These are phyloP conservation scores for Alternaria dauci DNA, from an alignment of 2,329 filamentous ascomycete genomes.

Conservation along the genomic window DNA sequence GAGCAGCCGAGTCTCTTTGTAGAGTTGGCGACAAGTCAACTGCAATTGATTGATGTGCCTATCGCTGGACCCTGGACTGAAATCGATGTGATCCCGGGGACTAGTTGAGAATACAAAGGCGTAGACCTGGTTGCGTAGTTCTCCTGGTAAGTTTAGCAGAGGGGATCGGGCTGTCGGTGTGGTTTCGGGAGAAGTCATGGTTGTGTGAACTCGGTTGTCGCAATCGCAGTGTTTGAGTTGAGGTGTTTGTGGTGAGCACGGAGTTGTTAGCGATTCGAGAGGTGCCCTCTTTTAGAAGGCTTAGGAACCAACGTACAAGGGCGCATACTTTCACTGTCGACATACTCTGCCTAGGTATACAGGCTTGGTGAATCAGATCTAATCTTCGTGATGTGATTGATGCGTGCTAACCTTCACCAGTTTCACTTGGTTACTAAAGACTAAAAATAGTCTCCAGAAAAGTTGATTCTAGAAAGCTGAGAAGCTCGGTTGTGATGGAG, in stretches of 20 bases:
- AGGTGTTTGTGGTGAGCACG: too few relatives aligned
- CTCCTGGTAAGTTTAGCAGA: neutral
- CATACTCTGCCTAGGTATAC: neutral
- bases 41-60: neutral
- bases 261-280: neutral
- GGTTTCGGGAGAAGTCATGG: neutral
- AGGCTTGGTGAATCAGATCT: neutral
- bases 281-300: neutral
- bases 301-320: too few relatives aligned
- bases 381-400: too few relatives aligned
- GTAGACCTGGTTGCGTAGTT: neutral
- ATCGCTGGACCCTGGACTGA: neutral
- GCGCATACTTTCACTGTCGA: neutral
- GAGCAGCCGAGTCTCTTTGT: neutral
- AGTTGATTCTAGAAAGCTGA: too few relatives aligned
- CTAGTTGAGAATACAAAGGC: neutral
- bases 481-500: too few relatives aligned
- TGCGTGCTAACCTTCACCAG: too few relatives aligned
- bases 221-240: neutral
- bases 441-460: too few relatives aligned
- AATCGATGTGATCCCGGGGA: neutral
- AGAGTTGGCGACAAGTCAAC: neutral
- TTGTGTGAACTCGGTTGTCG: accelerated
- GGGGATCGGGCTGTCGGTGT: neutral
- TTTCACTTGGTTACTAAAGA: too few relatives aligned